A percentile compares a stretch with the other conserved stretches of the same genome.
Evolutionary conservation across 306 rosid genomes (phyloP).

Genomic region (Castanea mollissima): DNA sequence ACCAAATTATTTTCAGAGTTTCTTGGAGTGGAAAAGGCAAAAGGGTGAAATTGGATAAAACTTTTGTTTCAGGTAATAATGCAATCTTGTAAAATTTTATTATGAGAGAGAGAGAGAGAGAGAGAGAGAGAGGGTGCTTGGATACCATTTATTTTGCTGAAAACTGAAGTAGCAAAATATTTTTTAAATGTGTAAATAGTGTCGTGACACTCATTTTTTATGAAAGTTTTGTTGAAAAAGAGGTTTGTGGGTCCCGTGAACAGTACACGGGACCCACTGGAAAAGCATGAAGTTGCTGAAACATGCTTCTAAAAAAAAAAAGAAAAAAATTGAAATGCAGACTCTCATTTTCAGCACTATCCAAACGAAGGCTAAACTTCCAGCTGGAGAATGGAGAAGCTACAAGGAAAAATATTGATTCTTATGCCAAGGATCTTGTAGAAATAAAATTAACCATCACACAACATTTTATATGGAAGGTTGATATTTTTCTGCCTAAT

Average conservation of each 20-base stretch:
- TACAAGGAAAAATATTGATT: not conserved
- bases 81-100: not conserved
- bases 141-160: no score
- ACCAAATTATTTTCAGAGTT: not conserved
- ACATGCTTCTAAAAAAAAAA: no score
- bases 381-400: not conserved
- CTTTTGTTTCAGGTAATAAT: not conserved
- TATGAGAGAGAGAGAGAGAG: not conserved
- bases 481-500: not conserved
- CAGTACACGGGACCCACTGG: no score
- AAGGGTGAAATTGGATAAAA: not conserved
- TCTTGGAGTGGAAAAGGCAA: not conserved
- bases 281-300: no score
- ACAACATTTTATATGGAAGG: not conserved
- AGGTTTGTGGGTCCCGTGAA: no score
- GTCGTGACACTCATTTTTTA: no score
- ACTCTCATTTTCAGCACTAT: no score
- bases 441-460: not conserved
- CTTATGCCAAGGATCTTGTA: not conserved
- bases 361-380: not conserved
- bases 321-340: no score
- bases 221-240: no score
- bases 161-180: no score
- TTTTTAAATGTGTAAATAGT: no score
- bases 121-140: no score